These are phyloP conservation scores for Dendrobium catenatum DNA, from an alignment of 106 monocot species.

Conservation along the genomic window DNA sequence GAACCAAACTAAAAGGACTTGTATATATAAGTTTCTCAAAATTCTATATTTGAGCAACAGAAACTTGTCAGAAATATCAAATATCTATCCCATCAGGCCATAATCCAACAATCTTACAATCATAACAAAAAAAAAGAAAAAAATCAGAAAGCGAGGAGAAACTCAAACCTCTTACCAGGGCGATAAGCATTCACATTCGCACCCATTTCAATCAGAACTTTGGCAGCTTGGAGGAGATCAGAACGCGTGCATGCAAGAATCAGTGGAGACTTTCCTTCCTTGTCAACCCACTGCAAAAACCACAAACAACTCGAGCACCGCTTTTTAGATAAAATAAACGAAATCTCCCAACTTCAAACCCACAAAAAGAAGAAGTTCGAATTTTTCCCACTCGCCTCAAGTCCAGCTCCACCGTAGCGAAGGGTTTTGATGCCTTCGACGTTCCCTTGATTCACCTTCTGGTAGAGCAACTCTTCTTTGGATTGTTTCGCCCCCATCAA, in stretches of 20 bases:
- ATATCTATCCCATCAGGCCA: not conserved
- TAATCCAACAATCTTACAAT: not conserved
- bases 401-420: constrained; percentile 57
- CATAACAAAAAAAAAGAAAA: not conserved
- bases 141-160: not conserved
- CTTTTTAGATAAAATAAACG: not conserved
- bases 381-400: constrained; percentile 40
- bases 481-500: constrained; percentile 72
- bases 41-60: no score
- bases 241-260: constrained; percentile 70
- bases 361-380: not conserved
- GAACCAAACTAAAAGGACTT: no score
- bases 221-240: constrained; percentile 48
- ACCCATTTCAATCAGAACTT: constrained; percentile 68
- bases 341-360: not conserved
- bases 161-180: constrained; percentile 41
- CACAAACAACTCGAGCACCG: not conserved
- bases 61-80: not conserved
- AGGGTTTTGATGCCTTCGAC: constrained; percentile 57
- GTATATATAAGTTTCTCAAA: no score
- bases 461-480: constrained; percentile 74
- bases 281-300: constrained; percentile 71
- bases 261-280: constrained; percentile 80
- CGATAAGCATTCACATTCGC: constrained; percentile 91
- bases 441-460: constrained; percentile 71